Conservation (phyloP, 2,329 filamentous ascomycete genomes). For the Cadophora malorum region DNA sequence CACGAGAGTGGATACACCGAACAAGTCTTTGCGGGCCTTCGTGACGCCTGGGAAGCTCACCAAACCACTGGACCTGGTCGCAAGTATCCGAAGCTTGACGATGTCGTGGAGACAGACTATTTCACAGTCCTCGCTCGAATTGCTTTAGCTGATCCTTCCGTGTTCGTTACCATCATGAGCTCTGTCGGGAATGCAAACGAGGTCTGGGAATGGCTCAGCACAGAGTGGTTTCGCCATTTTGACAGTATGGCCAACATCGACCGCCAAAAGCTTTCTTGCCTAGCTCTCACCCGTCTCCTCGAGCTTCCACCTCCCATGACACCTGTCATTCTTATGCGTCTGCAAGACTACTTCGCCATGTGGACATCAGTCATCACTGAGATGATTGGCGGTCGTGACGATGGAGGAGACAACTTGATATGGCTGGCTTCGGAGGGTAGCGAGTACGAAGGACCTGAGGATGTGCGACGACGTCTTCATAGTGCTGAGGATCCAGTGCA, state of each 20-base stretch:
- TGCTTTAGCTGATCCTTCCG: constrained; percentile 72
- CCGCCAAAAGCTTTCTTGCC: constrained; percentile 73
- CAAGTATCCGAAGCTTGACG: constrained; percentile 71
- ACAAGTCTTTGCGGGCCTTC: constrained; percentile 69
- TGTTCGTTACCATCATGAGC: constrained; percentile 67
- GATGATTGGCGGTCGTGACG: constrained; percentile 64
- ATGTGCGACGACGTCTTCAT: constrained; percentile 59
- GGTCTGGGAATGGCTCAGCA: constrained; percentile 65
- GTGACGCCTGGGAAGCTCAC: constrained; percentile 73
- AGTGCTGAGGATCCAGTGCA: constrained; percentile 70
- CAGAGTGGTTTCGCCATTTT: constrained; percentile 72
- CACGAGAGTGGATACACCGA: constrained; percentile 67
- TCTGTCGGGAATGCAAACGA: constrained; percentile 51
- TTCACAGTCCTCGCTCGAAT: constrained; percentile 83
- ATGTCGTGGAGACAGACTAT: constrained; percentile 83
- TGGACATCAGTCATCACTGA: constrained; percentile 76
- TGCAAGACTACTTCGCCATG: constrained; percentile 77
- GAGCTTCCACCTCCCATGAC: constrained; percentile 63
- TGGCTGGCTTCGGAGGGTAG: constrained; percentile 51
- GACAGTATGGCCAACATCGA: constrained; percentile 70
- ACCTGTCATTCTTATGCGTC: constrained; percentile 60
- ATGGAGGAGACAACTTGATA: constrained; percentile 59
- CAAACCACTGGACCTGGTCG: constrained; percentile 83
- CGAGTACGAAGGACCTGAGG: constrained; percentile 64
- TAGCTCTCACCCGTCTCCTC: constrained; percentile 75